Base-by-base conservation (phyloP, 1,284 basidiomycete genomes). In the Ganoderma lucidum region DNA sequence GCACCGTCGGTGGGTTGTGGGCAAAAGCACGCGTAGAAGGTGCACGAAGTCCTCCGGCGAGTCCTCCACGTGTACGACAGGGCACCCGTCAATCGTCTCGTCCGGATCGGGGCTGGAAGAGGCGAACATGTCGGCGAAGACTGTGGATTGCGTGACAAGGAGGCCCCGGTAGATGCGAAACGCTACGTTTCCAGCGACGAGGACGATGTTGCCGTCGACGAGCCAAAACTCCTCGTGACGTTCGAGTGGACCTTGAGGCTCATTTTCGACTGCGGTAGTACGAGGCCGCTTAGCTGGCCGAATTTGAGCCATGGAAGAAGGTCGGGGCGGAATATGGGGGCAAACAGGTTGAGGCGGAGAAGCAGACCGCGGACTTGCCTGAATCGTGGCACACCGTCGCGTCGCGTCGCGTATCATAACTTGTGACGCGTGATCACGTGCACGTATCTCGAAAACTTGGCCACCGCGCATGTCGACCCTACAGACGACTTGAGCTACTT, bases 111-210 rank as follows among this genome's bases (percentile, higher is more conserved):
- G 72, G 6, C 56, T 51, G 23, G 71, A 44, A n/a, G 39, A 35
- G 3, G 62, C 41, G 41, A 74, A 68, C 67, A 74, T 70, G 45
- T 73, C 72, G n/a, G 60, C 44, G 58, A 75, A 75, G 5, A 75
- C 65, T 3, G 62, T 39, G 10, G 74, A 75, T 19, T 70, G 68
- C 0, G 61, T 12, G 2, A 66, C 65, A 10, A 75, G 64, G 30
- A 74, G 63, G 12, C 69, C 66, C 0, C 63, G 35, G 64, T 73
- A 70, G 19, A 75, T 17, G 3, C 67, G 68, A 23, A 67, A 71
- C 6, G 51, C 64, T 32, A 45, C 23, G 35, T 61, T 48, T 10
- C 55, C 42, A 10, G 66, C 66, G 59, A 68, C n/a, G n/a, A 71
- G 60, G 19, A 66, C 66, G 37, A 71, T 32, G 44, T 28, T 68